phyloP scores from a whole-genome alignment of 2,329 filamentous ascomycete genomes.

The Mollisia scopiformis region DNA sequence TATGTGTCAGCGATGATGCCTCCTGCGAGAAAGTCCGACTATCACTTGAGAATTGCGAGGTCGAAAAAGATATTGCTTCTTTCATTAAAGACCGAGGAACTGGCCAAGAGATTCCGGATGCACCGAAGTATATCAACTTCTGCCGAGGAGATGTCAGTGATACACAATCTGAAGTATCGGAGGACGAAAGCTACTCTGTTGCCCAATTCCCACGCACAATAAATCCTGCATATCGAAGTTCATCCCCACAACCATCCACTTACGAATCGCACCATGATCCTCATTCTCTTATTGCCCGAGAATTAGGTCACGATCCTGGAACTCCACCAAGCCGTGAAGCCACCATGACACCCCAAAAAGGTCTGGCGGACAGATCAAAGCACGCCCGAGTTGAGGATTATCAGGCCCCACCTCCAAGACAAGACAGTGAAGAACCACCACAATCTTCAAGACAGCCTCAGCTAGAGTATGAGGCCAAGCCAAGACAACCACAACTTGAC shows the following conservation, averaged over 20 bases:
- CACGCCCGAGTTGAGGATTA: conserved; percentile 29
- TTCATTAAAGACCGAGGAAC: conserved; percentile 93
- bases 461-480: conserved; percentile 12
- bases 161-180: conserved; percentile 77
- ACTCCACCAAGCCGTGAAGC: conserved; percentile 49
- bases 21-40: conserved; percentile 96
- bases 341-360: conserved; percentile 55
- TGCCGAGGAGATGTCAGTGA: conserved; percentile 86
- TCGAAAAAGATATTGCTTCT: conserved; percentile 87
- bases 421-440: conserved; percentile 15
- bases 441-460: neutral
- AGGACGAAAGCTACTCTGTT: conserved; percentile 89
- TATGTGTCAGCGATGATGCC: conserved; percentile 95
- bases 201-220: conserved; percentile 95
- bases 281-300: conserved; percentile 70
- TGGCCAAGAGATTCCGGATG: conserved; percentile 95
- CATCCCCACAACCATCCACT: conserved; percentile 91
- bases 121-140: conserved; percentile 98
- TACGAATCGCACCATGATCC: conserved; percentile 93
- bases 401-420: conserved; percentile 16
- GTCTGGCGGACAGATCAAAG: conserved; percentile 26
- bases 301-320: conserved; percentile 61
- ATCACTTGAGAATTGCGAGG: conserved; percentile 92
- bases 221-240: conserved; percentile 94
- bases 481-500: conserved; percentile 23